Base-by-base conservation (phyloP, 2,329 filamentous ascomycete genomes). In the Zymoseptoria tritici region DNA sequence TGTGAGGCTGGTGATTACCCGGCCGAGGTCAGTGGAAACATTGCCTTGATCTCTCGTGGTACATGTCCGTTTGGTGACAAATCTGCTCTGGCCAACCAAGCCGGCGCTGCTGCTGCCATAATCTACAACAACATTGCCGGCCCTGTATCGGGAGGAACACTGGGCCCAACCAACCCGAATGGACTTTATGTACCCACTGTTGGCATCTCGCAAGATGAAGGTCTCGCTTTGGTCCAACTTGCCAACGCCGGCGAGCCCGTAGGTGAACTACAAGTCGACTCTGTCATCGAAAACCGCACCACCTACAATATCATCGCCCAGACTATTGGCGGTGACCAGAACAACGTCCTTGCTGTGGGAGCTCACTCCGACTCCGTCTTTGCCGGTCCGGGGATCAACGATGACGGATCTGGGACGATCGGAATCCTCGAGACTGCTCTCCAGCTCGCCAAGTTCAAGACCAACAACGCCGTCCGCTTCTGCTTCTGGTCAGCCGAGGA, bases 101-200 rank as follows among this genome's bases (percentile, higher is more conserved):
- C 87, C 1, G 88, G 89, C 20, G 90, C 90, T 4, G 73, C 83
- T 3, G 89, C 85, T 1, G 87, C 86, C 0, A 75, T 94, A 13
- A 79, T 94, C 55, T 92, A 89, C 76, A 91, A 93, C 77, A 87
- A 86, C 65, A 84, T 84, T 2, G 75, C 80, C 1, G 88, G 84
- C 55, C 51, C 57, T 20, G 56, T 68, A 22, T 57, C 55, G 16
- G 60, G 64, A 5, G 90, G 89, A 49, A 92, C 89, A 0, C 78
- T 94, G 3, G 88, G 86, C 9, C 85, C 86, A 0, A 76, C 79
- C 9, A 68, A 84, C 56, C 83, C 76, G 1, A 71, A 76, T 26
- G 77, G 77, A 2, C 69, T 76, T 3, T 84, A 90, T 66, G 78
- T 89, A 4, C 84, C 89, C 0, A 89, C 85, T 1, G 85, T 91